Evolutionary conservation across 1,284 basidiomycete genomes (phyloP).

Genomic region (Paramarasmius palmivorus): DNA sequence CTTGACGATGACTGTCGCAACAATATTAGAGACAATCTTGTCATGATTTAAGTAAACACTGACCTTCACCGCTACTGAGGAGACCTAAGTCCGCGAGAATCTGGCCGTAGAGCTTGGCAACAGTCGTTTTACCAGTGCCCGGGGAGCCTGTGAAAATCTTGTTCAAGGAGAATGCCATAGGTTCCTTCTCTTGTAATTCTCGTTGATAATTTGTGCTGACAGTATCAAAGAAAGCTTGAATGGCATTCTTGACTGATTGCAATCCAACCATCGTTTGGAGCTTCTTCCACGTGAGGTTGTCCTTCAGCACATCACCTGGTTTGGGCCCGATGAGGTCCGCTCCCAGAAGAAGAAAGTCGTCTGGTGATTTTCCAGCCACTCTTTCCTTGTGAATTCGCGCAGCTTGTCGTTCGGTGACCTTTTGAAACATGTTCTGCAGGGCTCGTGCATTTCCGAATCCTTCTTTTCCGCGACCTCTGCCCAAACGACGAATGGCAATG

Average conservation of each 20-base stretch:
- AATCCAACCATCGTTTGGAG: constrained; percentile 57
- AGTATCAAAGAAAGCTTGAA: constrained; percentile 46
- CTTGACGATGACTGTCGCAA: constrained; percentile 53
- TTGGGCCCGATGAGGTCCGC: constrained; percentile 40
- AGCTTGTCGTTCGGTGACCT: constrained; percentile 33
- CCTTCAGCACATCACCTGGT: constrained; percentile 46
- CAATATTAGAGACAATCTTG: constrained; percentile 6
- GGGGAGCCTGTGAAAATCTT: constrained; percentile 64
- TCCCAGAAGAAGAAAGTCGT: constrained; percentile 65
- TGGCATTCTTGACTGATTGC: constrained; percentile 56
- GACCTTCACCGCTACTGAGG: constrained; percentile 65
- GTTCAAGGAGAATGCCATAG: constrained; percentile 55
- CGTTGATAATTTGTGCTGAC: constrained; percentile 57
- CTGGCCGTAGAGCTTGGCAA: constrained; percentile 64
- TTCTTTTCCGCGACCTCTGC: constrained; percentile 47
- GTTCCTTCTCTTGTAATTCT: constrained; percentile 55
- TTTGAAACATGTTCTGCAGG: constrained; percentile 44
- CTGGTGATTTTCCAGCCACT: constrained; percentile 30
- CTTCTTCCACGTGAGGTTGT: too few species aligned
- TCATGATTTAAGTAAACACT: background rate
- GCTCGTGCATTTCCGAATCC: constrained; percentile 71
- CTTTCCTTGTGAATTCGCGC: constrained; percentile 26
- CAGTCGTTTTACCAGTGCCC: constrained; percentile 70
- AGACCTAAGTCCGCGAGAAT: constrained; percentile 60
- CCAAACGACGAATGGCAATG: constrained; percentile 55